Percentiles rank a stretch among this genome's conserved stretches.
Evolutionary conservation across 179 eudicot species (phyloP).

Genomic region (Corrigiola litoralis): DNA sequence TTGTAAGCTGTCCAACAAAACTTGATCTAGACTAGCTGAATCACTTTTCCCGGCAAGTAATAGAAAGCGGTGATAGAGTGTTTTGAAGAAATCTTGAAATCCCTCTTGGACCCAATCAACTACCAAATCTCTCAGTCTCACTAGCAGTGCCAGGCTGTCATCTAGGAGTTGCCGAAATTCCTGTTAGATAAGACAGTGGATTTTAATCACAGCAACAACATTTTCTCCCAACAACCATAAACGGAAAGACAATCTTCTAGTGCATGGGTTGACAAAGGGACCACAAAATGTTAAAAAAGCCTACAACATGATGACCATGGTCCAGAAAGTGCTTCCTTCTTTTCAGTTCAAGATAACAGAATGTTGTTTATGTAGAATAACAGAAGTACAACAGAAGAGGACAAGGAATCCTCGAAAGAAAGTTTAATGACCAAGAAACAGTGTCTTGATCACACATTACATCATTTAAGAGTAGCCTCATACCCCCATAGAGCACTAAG

Average conservation of each 20-base stretch:
- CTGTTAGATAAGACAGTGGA: slow-evolving; percentile 28
- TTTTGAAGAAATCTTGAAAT: slow-evolving; percentile 76
- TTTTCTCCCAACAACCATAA: background rate
- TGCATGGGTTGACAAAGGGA: slow-evolving; percentile 6
- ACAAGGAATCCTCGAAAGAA: too few relatives aligned
- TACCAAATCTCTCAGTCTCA: slow-evolving; percentile 60
- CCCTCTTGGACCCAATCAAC: slow-evolving; percentile 96
- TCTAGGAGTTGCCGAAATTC: slow-evolving; percentile 81
- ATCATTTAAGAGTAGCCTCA: too few relatives aligned
- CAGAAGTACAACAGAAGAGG: too few relatives aligned
- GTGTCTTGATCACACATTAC: too few relatives aligned
- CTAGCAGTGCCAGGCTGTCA: slow-evolving; percentile 54
- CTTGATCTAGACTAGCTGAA: slow-evolving; percentile 36
- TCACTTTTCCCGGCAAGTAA: slow-evolving; percentile 68
- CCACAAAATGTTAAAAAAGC: background rate
- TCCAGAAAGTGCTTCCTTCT: background rate
- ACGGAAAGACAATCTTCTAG: background rate
- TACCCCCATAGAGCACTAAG: too few relatives aligned
- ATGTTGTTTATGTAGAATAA: too few relatives aligned
- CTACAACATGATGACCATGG: background rate
- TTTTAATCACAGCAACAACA: background rate
- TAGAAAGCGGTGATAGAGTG: slow-evolving; percentile 62
- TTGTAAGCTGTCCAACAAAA: slow-evolving; percentile 43
- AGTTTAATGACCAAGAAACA: too few relatives aligned
- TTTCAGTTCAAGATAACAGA: too few relatives aligned